phyloP scores from a whole-genome alignment of 1,284 basidiomycete genomes.

The Leccinum variabile region DNA sequence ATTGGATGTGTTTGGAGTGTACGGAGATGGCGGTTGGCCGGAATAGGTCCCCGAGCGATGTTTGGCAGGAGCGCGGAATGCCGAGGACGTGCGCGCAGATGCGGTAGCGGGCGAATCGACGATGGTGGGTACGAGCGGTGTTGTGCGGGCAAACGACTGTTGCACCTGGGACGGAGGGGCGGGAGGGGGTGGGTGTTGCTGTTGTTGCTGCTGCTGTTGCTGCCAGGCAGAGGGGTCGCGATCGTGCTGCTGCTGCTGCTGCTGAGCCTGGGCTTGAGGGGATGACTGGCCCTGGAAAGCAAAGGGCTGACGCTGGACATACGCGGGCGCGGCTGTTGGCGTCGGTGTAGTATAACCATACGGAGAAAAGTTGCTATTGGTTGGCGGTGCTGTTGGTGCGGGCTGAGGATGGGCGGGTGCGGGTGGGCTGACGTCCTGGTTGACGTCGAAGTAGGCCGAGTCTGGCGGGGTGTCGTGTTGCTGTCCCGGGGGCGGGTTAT shows the following conservation, averaged over 20 bases:
- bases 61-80: conserved; percentile 25
- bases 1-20: conserved; percentile 24
- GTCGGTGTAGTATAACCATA: neutral
- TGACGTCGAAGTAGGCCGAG: conserved; percentile 30
- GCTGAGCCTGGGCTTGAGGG: conserved; percentile 29
- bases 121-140: conserved; percentile 38
- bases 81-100: conserved; percentile 13
- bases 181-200: neutral
- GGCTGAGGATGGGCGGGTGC: neutral
- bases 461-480: conserved; percentile 23
- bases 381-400: neutral
- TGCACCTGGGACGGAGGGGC: conserved; percentile 21
- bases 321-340: neutral
- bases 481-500: conserved; percentile 34
- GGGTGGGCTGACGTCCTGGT: conserved; percentile 21
- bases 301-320: conserved; percentile 29
- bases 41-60: conserved; percentile 20
- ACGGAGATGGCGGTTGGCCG: conserved; percentile 21
- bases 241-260: conserved; percentile 27
- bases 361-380: neutral
- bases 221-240: conserved; percentile 30
- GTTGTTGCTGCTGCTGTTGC: neutral
- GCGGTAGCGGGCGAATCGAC: conserved; percentile 32
- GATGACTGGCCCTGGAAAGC: conserved; percentile 25
- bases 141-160: conserved; percentile 26